These are phyloP conservation scores for Talaromyces stipitatus DNA, from an alignment of 495 filamentous ascomycete genomes.

Conservation along the genomic window DNA sequence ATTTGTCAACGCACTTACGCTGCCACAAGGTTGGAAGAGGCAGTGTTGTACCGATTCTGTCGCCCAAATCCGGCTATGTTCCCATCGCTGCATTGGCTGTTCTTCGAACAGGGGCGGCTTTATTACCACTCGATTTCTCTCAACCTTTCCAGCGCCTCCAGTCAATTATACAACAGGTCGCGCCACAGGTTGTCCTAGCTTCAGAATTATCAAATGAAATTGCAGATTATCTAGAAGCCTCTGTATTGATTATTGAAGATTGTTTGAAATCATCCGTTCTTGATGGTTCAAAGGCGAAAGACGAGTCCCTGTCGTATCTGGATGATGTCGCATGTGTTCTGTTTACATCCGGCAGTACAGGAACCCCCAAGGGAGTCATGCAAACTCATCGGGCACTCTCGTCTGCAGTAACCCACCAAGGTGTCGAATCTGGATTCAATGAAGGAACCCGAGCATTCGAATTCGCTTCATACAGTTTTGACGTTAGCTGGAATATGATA, in stretches of 20 bases:
- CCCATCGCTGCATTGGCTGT: slow-evolving; percentile 42
- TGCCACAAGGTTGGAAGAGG: too few relatives aligned
- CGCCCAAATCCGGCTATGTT: slow-evolving; percentile 46
- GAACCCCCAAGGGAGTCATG: slow-evolving; percentile 18
- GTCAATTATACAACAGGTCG: slow-evolving; percentile 27
- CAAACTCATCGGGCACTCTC: slow-evolving; percentile 12
- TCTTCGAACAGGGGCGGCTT: slow-evolving; percentile 39
- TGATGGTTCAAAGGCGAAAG: too few relatives aligned
- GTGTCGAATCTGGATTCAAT: slow-evolving; percentile 7
- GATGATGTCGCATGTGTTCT: slow-evolving; percentile 26
- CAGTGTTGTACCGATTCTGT: too few relatives aligned
- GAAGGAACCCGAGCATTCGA: slow-evolving; percentile 47
- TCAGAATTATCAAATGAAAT: too few relatives aligned
- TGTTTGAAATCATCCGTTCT: too few relatives aligned
- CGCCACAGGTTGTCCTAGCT: slow-evolving; percentile 18
- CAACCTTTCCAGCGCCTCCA: slow-evolving; percentile 28
- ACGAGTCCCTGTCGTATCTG: too few relatives aligned
- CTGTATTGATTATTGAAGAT: too few relatives aligned
- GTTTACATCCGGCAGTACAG: slow-evolving; percentile 21
- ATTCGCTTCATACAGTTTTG: slow-evolving; percentile 52
- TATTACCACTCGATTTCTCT: slow-evolving; percentile 21
- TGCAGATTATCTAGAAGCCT: too few relatives aligned
- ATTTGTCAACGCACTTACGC: too few relatives aligned
- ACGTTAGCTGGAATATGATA: slow-evolving; percentile 49
- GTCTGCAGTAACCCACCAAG: slow-evolving; percentile 20